Evolutionary conservation across 2,329 filamentous ascomycete genomes (phyloP).

Genomic region (Nemania sp.): DNA sequence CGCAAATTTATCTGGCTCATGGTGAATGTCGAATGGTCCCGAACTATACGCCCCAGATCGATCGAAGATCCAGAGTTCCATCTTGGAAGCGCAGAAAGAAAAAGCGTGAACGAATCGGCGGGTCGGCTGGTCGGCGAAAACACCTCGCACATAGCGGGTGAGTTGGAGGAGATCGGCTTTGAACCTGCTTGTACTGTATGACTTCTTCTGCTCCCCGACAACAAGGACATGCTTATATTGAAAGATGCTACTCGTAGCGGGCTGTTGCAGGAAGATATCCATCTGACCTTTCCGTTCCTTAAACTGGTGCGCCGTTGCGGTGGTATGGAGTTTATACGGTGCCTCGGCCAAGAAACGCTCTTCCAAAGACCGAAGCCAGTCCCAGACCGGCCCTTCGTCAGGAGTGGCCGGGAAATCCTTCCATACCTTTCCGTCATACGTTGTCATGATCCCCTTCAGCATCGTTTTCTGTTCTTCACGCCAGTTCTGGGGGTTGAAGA

Average conservation of each 20-base stretch:
- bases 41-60: slow-evolving; percentile 22
- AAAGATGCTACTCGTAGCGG: neutral
- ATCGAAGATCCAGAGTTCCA: slow-evolving; percentile 34
- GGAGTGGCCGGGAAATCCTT: slow-evolving; percentile 1
- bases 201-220: slow-evolving; percentile 20
- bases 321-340: slow-evolving; percentile 20
- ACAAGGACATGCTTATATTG: slow-evolving; percentile 29
- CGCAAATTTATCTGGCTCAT: slow-evolving; percentile 22
- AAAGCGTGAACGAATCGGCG: slow-evolving; percentile 35
- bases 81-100: slow-evolving; percentile 13
- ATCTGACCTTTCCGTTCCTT: slow-evolving; percentile 28
- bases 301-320: slow-evolving; percentile 23
- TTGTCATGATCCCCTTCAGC: slow-evolving; percentile 10
- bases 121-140: slow-evolving; percentile 29
- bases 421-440: slow-evolving; percentile 21
- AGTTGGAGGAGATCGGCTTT: slow-evolving; percentile 24
- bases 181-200: slow-evolving; percentile 19
- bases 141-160: slow-evolving; percentile 7
- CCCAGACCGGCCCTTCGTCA: slow-evolving; percentile 9
- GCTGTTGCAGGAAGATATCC: slow-evolving; percentile 22
- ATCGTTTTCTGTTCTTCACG: slow-evolving; percentile 14
- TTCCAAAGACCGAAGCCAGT: slow-evolving; percentile 25
- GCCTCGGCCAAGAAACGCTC: slow-evolving; percentile 2
- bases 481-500: slow-evolving; percentile 24
- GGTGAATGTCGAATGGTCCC: slow-evolving; percentile 16